phyloP scores from a whole-genome alignment of 2,329 filamentous ascomycete species.

The Alternaria infectoria region DNA sequence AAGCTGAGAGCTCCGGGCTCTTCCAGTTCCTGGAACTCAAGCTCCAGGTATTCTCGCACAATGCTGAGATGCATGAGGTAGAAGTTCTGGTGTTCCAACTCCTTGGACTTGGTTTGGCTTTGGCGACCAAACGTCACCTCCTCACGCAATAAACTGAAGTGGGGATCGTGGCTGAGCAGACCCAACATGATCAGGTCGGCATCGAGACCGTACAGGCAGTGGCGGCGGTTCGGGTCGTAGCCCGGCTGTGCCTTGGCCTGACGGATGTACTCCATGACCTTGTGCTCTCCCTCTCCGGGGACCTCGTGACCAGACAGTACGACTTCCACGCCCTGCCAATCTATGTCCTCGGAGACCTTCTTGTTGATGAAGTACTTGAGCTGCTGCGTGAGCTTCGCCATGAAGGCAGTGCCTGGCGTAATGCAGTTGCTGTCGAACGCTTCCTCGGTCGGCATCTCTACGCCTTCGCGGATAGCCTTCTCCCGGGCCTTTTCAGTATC shows the following conservation, averaged over 20 bases:
- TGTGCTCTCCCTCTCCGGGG: conserved; percentile 97
- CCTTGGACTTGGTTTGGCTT: conserved; percentile 87
- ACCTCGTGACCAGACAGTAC: conserved; percentile 98
- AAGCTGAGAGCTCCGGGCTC: conserved; percentile 74
- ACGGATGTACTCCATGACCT: conserved; percentile 99
- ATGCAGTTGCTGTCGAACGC: conserved; percentile 99
- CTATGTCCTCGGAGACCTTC: conserved; percentile 94
- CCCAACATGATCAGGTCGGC: conserved; percentile 99
- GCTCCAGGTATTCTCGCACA: conserved; percentile 92
- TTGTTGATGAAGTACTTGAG: conserved; percentile 99
- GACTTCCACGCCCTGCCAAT: conserved; percentile 97
- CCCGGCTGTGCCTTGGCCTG: conserved; percentile 93
- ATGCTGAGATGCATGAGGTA: conserved; percentile 97
- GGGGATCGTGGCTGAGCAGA: conserved; percentile 93
- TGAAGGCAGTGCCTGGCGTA: conserved; percentile 95
- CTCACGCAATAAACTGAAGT: conserved; percentile 95
- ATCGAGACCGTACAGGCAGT: conserved; percentile 96
- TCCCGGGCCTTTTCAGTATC: conserved; percentile 90
- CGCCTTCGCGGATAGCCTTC: conserved; percentile 86
- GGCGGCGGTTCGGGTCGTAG: conserved; percentile 91
- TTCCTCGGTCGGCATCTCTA: conserved; percentile 93
- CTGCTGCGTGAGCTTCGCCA: conserved; percentile 93
- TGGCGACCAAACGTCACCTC: conserved; percentile 96
- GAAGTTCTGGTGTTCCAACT: conserved; percentile 98
- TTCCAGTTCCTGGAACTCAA: conserved; percentile 95